Conservation (phyloP, 352 stramenopile genomes). For the Globisporangium apiculatum region DNA sequence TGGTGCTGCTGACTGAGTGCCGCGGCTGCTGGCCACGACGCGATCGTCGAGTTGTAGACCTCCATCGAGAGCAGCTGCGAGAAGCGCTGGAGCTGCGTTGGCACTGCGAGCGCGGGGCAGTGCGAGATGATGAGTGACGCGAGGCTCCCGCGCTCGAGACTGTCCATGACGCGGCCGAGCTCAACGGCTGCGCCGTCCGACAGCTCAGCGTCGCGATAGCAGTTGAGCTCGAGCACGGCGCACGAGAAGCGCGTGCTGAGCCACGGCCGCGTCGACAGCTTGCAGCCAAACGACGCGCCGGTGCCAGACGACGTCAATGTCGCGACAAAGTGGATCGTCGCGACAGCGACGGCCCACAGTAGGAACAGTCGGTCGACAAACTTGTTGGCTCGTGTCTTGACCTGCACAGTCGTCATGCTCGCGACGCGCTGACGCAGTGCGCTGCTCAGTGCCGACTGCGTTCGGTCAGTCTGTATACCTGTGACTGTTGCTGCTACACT, state of each 20-base stretch:
- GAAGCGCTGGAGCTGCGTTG: conserved; percentile 13
- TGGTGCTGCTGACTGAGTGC: neutral
- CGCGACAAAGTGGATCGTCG: conserved; percentile 4
- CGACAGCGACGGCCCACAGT: conserved; percentile 1
- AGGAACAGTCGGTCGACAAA: conserved; percentile 18
- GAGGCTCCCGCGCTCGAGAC: conserved; percentile 8
- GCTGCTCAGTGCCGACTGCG: too few relatives aligned
- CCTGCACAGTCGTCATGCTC: neutral
- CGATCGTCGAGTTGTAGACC: conserved; percentile 22
- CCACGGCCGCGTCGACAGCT: conserved; percentile 1
- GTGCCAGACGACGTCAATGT: neutral
- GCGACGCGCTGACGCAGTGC: neutral
- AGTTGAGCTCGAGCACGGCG: conserved; percentile 6
- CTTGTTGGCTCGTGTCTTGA: conserved; percentile 4
- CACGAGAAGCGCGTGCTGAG: conserved; percentile 3
- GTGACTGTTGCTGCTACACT: too few relatives aligned
- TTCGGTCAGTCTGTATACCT: neutral
- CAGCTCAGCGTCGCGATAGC: conserved; percentile 1
- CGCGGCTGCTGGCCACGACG: conserved; percentile 2
- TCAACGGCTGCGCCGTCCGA: neutral
- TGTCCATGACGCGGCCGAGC: neutral
- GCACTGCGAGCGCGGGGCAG: conserved; percentile 9
- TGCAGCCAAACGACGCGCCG: neutral
- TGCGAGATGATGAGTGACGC: too few relatives aligned
- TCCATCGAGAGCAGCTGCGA: conserved; percentile 22